Percentiles rank a stretch among this genome's conserved stretches.
Evolutionary conservation across 2,329 filamentous ascomycete genomes (phyloP).

Genomic region (Neopestalotiopsis sp.): DNA sequence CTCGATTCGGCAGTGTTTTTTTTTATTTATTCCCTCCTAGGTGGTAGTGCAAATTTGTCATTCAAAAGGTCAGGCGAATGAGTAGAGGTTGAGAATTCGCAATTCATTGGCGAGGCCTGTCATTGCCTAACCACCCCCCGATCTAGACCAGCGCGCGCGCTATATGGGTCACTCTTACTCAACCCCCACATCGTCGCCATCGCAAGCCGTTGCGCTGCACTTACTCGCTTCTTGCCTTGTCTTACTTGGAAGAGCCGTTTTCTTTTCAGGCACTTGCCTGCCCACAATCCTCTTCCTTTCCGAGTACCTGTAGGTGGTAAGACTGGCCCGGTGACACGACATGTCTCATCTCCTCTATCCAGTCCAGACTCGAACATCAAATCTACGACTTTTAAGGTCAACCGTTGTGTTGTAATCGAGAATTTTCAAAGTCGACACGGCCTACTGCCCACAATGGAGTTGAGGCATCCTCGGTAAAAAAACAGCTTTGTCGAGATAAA

Average conservation of each 20-base stretch:
- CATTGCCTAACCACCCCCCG: neutral
- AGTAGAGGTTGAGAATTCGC: neutral
- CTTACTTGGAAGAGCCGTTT: neutral
- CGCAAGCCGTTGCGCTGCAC: neutral
- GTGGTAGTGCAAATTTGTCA: neutral
- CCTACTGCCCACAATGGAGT: constrained; percentile 5
- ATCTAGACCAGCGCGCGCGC: constrained; percentile 4
- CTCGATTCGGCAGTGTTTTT: neutral
- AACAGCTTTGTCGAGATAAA: neutral
- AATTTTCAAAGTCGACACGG: neutral
- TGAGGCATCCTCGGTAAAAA: neutral
- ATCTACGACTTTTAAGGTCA: neutral
- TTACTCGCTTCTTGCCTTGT: neutral
- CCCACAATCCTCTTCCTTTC: neutral
- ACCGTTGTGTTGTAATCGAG: neutral
- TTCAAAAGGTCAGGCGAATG: neutral
- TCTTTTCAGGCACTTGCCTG: neutral
- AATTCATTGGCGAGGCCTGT: neutral
- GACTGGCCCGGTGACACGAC: neutral
- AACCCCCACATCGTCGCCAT: constrained; percentile 11
- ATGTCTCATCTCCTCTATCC: constrained; percentile 1
- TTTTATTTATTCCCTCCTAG: neutral
- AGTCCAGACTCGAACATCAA: neutral
- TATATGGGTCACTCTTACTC: constrained; percentile 4
- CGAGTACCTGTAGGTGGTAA: too few species aligned